Base-by-base conservation (phyloP, 2,329 filamentous ascomycete genomes). In the Alternaria rosae region DNA sequence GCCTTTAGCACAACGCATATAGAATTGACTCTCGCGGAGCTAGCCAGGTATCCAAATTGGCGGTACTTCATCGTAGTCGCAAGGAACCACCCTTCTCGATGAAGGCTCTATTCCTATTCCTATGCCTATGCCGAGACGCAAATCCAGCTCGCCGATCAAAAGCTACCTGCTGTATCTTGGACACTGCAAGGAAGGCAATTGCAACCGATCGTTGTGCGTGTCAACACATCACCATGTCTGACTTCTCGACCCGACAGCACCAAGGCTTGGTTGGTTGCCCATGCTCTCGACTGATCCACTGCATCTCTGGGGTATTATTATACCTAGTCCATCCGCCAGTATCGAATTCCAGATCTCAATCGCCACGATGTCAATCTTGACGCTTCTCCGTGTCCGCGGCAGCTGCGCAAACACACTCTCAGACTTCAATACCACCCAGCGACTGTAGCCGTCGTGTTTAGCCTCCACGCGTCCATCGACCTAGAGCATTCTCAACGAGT, bases 11-110 rank as follows among this genome's bases (percentile, higher is more conserved):
- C 53, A 20, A 48, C 28, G n/a, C 48, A 57, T 41, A 30, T 53
- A 51, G 52, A 60, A 65, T 63, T 63, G 50, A 64, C 51, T 65
- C 41, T 69, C 62, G 55, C 60, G 25, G 61, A 64, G 35, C 45
- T 30, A 45, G n/a, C 59, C 57, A 50, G 54, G 17, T 20, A 13
- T 47, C 64, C 61, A 65, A 38, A 21, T 60, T 45, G 54, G 45
- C 62, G 67, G 68, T 35, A 64, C 48, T 6, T 41, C 52, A 44
- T 62, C 65, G 51, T 62, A 47, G 52, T 57, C 53, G 28, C 57
- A 50, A 54, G 28, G 53, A 64, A 55, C 64, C 62, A 52, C 35
- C 56, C 52, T 47, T 56, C 17, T 21, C 52, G 59, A 57, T 57
- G 41, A 15, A 41, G 21, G 44, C 28, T 41, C 44, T 38, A 54